Evolutionary conservation across 192 early-diverging fungal species (phyloP).

Genomic region (Paraglomus occultum): DNA sequence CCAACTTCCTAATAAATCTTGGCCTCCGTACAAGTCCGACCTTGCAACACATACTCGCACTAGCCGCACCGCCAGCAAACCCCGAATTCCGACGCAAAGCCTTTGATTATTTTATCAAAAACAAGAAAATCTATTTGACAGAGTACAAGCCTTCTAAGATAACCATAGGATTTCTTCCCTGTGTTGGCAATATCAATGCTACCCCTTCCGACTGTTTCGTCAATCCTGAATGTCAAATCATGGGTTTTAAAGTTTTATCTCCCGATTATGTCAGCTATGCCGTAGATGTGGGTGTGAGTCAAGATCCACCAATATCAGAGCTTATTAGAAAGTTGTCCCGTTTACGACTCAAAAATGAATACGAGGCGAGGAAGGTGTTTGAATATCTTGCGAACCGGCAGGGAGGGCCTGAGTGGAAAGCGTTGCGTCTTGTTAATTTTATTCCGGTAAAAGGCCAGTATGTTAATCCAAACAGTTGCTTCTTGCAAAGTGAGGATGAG

Average conservation of each 20-base stretch:
- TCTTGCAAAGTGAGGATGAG: constrained; percentile 4
- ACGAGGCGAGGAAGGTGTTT: constrained; percentile 56
- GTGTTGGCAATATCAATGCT: constrained; percentile 39
- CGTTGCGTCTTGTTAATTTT: constrained; percentile 52
- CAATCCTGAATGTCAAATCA: constrained; percentile 54
- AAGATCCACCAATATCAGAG: constrained; percentile 50
- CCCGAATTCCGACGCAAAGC: constrained; percentile 46
- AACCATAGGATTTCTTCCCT: constrained; percentile 62
- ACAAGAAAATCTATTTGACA: constrained; percentile 57
- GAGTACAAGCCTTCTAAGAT: constrained; percentile 48
- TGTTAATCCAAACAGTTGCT: constrained; percentile 3
- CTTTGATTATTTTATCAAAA: constrained; percentile 68
- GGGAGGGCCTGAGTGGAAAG: constrained; percentile 56
- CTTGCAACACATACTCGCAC: constrained; percentile 36
- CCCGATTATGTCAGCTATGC: constrained; percentile 47
- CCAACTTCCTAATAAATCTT: constrained; percentile 46
- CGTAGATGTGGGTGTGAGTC: constrained; percentile 63
- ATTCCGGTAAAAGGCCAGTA: constrained; percentile 52
- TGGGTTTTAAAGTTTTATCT: constrained; percentile 68
- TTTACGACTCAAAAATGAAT: constrained; percentile 22
- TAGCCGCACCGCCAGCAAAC: constrained; percentile 37
- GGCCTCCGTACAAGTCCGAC: constrained; percentile 48
- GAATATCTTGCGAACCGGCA: constrained; percentile 65
- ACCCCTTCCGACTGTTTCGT: constrained; percentile 64
- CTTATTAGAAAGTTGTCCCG: constrained; percentile 42